Percentiles rank a stretch among this genome's conserved stretches.
Conservation (phyloP, 2,329 filamentous ascomycete species). For the Penicillium sumatraense region DNA sequence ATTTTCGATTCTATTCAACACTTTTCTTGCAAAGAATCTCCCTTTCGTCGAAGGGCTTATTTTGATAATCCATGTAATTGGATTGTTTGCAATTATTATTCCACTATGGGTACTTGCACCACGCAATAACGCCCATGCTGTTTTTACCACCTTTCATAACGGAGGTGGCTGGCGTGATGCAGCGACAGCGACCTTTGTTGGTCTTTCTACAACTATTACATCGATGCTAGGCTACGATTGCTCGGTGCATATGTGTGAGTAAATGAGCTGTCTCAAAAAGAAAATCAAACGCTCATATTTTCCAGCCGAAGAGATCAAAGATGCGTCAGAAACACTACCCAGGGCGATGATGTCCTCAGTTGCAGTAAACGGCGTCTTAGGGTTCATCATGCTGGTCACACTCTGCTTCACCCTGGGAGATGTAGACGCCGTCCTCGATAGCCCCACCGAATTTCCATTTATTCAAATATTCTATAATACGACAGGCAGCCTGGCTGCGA, state of each 20-base stretch:
- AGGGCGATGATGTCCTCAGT: conserved; percentile 56
- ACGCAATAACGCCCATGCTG: conserved; percentile 39
- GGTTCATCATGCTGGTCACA: conserved; percentile 62
- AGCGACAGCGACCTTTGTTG: conserved; percentile 47
- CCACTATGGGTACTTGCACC: conserved; percentile 49
- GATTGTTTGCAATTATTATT: conserved; percentile 50
- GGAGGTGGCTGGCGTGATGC: conserved; percentile 45
- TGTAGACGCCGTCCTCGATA: conserved; percentile 49
- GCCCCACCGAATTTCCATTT: conserved; percentile 60
- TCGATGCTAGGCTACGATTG: conserved; percentile 49
- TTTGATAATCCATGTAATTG: conserved; percentile 48
- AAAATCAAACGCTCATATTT: conserved; percentile 7
- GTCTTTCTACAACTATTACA: conserved; percentile 45
- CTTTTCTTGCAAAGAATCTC: conserved; percentile 44
- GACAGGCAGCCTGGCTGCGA: conserved; percentile 53
- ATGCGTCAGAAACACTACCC: conserved; percentile 57
- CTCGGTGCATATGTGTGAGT: conserved; percentile 52
- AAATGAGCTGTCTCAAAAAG: not conserved
- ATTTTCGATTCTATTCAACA: conserved; percentile 49
- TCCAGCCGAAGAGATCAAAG: conserved; percentile 46
- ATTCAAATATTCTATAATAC: conserved; percentile 63
- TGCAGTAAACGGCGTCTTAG: conserved; percentile 56
- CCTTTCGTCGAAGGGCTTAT: conserved; percentile 46
- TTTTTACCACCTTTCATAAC: conserved; percentile 48
- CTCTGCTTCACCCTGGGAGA: conserved; percentile 60